Base-by-base conservation (phyloP, 2,329 filamentous ascomycete species). In the Coniochaeta sp. region DNA sequence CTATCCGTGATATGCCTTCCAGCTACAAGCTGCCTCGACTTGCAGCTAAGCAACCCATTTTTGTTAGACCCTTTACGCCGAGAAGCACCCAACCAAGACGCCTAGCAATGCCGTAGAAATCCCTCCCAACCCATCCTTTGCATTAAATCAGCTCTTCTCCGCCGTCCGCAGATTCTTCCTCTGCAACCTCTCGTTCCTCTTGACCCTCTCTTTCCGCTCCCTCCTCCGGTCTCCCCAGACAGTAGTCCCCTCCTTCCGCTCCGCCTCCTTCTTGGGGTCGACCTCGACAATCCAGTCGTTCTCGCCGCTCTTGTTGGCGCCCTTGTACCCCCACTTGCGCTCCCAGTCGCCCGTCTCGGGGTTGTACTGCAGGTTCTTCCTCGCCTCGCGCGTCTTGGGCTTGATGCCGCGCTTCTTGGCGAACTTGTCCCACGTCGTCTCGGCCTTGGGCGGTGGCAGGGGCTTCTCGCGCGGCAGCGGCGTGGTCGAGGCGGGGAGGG, bases 381-480 rank as follows among this genome's bases (percentile, higher is more conserved):
- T 83, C 74, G 87, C 82, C 72, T 95, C 91, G 66, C 89, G 85
- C 66, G 85, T 89, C 84, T 93, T 96, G 75, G 87, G 86, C 79
- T 89, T 90, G 77, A 99, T 98, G 60, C 95, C 95, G 83, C 97
- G 96, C 85, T 96, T 96, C 74, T 87, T 89, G 54, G 95, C 95
- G 78, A 99, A 99, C 70, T 89, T 86, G 79, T 96, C 89, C 95
- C 95, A 99, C 74, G 92, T 96, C 61, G 93, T 98, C 66, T 89
- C 89, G 60, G 88, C 80, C 78, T 93, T 95, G 66, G 87, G 83
- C 60, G 86, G 82, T 1, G 95, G 95, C 9, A 98, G 80, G 10
- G 91, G 91, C 77, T 99, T 98, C 78, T 97, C 93, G 67, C 95
- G 89, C 26, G 95, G 95, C 4, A 98, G 81, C 0, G 80, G 74